Conservation (phyloP, 371 early-diverging fungal genomes). For the Mucor plumbeus region DNA sequence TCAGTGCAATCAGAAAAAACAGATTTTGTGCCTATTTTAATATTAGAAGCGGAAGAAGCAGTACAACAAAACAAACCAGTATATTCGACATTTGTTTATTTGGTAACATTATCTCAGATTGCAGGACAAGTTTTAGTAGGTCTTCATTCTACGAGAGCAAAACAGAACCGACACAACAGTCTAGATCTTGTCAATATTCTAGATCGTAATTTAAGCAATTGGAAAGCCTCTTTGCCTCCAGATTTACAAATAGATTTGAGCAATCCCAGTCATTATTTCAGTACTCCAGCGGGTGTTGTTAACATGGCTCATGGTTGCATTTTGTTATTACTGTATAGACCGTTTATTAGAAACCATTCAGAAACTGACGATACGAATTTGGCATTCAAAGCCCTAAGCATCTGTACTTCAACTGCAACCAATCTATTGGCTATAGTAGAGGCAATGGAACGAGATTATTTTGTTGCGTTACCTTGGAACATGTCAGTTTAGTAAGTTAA, state of each 20-base stretch:
- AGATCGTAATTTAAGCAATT: conserved; percentile 34
- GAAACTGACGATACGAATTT: conserved; percentile 7
- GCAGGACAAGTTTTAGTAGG: conserved; percentile 37
- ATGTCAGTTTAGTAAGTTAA: conserved; percentile 41
- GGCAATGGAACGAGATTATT: conserved; percentile 14
- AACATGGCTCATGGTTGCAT: conserved; percentile 21
- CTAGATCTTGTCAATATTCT: conserved; percentile 28
- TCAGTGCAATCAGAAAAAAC: not conserved
- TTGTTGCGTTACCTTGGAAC: conserved; percentile 41
- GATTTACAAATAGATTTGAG: conserved; percentile 19
- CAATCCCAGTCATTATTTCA: conserved; percentile 1
- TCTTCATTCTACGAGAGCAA: conserved; percentile 37
- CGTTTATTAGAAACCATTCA: conserved; percentile 20
- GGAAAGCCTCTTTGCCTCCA: conserved; percentile 36
- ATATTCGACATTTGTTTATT: conserved; percentile 32
- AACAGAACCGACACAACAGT: conserved; percentile 24
- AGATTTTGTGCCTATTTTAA: conserved; percentile 22
- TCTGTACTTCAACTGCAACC: conserved; percentile 40
- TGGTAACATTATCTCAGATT: conserved; percentile 38
- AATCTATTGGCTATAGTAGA: conserved; percentile 30
- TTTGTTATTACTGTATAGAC: conserved; percentile 22
- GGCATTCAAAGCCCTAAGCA: conserved; percentile 38
- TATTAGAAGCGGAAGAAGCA: conserved; percentile 32
- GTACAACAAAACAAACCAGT: conserved; percentile 21
- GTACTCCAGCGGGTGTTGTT: conserved; percentile 8